phyloP scores from a whole-genome alignment of 2,329 filamentous ascomycete genomes.

The Xylaria sp. region DNA sequence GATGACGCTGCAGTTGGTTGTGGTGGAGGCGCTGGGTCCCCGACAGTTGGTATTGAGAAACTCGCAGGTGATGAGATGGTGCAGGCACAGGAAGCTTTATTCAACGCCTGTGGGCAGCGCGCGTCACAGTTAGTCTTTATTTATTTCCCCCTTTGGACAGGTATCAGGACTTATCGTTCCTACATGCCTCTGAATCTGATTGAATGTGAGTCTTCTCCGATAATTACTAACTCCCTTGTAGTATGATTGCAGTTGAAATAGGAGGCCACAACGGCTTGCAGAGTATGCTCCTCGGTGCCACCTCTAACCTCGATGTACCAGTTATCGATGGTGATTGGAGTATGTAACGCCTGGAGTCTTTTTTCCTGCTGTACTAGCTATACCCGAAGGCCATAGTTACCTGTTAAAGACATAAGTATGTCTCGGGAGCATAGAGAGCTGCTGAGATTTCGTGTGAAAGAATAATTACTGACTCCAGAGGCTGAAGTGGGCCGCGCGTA shows the following conservation, averaged over 20 bases:
- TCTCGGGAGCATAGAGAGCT: too few relatives aligned
- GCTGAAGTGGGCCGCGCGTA: slow-evolving; percentile 64
- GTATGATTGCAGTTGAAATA: slow-evolving; percentile 67
- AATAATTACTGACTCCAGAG: too few relatives aligned
- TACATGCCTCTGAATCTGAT: too few relatives aligned
- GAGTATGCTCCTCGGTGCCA: slow-evolving; percentile 61
- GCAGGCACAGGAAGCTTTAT: slow-evolving; percentile 58
- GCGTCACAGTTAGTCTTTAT: slow-evolving; percentile 50
- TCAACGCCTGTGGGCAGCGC: slow-evolving; percentile 48
- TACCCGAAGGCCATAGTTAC: too few relatives aligned
- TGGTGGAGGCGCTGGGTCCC: slow-evolving; percentile 63
- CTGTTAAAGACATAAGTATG: too few relatives aligned
- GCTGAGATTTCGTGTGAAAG: too few relatives aligned
- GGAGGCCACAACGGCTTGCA: slow-evolving; percentile 70
- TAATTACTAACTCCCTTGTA: too few relatives aligned
- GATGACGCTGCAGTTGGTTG: slow-evolving; percentile 60
- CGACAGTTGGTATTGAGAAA: slow-evolving; percentile 66
- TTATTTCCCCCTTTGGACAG: too few relatives aligned
- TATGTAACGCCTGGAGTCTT: too few relatives aligned
- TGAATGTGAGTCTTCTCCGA: too few relatives aligned
- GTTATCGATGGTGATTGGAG: slow-evolving; percentile 62
- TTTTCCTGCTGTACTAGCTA: too few relatives aligned
- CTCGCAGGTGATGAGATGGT: slow-evolving; percentile 62
- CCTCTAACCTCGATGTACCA: slow-evolving; percentile 56
- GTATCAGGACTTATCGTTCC: too few relatives aligned